Evolutionary conservation across 2,329 filamentous ascomycete genomes (phyloP), one percentile per base, ranked within the genome.

Genomic region (Capronia americana): DNA sequence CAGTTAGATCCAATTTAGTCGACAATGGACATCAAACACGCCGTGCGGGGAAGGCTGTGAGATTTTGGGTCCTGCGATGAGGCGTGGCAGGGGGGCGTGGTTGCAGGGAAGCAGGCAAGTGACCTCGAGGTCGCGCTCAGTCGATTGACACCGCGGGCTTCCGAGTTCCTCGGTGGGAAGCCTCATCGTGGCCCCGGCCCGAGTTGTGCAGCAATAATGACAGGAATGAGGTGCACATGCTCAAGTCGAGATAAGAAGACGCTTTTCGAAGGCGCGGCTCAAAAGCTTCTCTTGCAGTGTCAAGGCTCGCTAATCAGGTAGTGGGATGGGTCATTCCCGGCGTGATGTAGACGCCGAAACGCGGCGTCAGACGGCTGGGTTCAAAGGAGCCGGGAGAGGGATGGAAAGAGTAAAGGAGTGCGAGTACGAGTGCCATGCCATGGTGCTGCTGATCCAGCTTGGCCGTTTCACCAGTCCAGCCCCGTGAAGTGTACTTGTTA

Each of bases 1-100:
- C 28, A 28, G 17, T 30, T 53, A 41, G 46, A 20, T 20, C 57
- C 46, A 17, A 41, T 38, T n/a, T 26, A 53, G 30, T 30, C 12
- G 46, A 26, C 23, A 53, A 30, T 61, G 48, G 46, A 53, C 38
- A 61, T 23, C 7, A 12, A 24, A 26, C 6, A 26, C 57, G 20
- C 5, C 48, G 30, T 61, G 58, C 58, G 58, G 58, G 46, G 58
- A 53, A 50, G n/a, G 58, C 44, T 60, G 58, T 61, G 58, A 61
- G 58, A 61, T 53, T 53, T 51, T 51, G 58, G 46, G n/a, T 61
- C 46, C n/a, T 56, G 26, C 12, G 30, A 56, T 2, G 30, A n/a
- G 38, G 26, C 6, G 26, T 24, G 41, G 44, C 20, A 20, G 20
- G 14, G 14, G 41, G 20, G 17, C 17, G 10, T 51, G 23, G 48